phyloP scores from a whole-genome alignment of 495 filamentous ascomycete species.

The Lepidopterella palustris region DNA sequence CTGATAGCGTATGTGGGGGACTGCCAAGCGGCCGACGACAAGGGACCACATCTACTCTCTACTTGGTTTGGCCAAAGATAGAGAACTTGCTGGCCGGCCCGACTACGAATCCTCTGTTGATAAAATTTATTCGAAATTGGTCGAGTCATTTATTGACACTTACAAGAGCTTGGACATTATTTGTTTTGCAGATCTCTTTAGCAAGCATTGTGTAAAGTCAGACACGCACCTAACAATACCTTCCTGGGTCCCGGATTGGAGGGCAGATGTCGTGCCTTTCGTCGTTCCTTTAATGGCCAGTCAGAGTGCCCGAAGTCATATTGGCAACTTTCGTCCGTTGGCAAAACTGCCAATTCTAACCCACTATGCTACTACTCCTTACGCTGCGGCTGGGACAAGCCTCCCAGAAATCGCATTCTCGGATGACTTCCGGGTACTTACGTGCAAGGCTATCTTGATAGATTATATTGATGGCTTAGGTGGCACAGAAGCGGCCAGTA shows the following conservation, averaged over 20 bases:
- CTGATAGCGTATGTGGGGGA: not conserved
- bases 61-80: not conserved
- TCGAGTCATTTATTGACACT: not conserved
- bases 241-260: not conserved
- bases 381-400: not conserved
- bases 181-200: not conserved
- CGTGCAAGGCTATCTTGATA: no score
- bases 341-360: not conserved
- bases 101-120: not conserved
- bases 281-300: not conserved
- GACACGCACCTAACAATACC: not conserved
- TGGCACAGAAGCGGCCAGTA: no score
- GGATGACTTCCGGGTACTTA: no score
- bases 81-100: not conserved
- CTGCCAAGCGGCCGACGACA: not conserved
- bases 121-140: not conserved
- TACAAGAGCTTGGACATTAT: not conserved
- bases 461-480: no score
- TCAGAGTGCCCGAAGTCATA: not conserved
- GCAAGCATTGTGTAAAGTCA: not conserved
- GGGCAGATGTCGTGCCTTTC: not conserved
- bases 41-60: not conserved
- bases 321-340: not conserved
- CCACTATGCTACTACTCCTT: not conserved
- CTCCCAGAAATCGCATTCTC: not conserved